Evolutionary conservation across 2,329 filamentous ascomycete species (phyloP), one percentile per base, ranked within the genome.

Genomic region (Fusarium setosum): DNA sequence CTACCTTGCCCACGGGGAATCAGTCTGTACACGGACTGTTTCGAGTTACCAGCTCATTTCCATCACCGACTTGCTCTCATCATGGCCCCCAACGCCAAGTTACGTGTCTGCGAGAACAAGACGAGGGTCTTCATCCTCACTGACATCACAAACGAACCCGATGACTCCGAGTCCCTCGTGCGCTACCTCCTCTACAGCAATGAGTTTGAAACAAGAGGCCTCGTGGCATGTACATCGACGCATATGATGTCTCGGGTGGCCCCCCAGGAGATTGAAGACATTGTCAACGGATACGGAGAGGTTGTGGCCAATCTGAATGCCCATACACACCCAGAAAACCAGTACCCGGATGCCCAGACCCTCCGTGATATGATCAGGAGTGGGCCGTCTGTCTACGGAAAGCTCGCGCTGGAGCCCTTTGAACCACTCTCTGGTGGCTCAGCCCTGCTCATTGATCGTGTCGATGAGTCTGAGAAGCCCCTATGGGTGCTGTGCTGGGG

Each of bases 401-500:
- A 47, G 3, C 15, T 47, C 18, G 44, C 44, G 5, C 6, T 34
- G 9, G 44, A 31, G n/a, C 18, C 44, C 7, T 2, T 32, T 11
- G 29, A 5, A 11, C 44, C 44, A 5, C 44, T 47, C 1, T 47
- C 44, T 4, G 44, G 44, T 32, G 44, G 44, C 13, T 47, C 44
- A 11, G 44, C 31, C 10, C 15, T 47, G 3, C 44, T 47, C 29
- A 47, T 47, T 12, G 21, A 9, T 13, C 44, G 44, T 2, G 44
- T 47, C 9, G 44, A 47, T 13, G 44, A 47, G 9, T 47, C 44
- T 1, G 26, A 47, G 5, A 13, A 47, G 13, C 44, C 29, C 1
- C 9, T 47, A 6, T 47, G 44, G 44, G 44, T 47, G 11, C 44
- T 47, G 8, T 47, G 44, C 26, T 47, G 44, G 44, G 42, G 42